A percentile compares a stretch with the other conserved stretches of the same genome.
phyloP scores from a whole-genome alignment of 345 rosid genomes.

The Ceriops zippeliana region DNA sequence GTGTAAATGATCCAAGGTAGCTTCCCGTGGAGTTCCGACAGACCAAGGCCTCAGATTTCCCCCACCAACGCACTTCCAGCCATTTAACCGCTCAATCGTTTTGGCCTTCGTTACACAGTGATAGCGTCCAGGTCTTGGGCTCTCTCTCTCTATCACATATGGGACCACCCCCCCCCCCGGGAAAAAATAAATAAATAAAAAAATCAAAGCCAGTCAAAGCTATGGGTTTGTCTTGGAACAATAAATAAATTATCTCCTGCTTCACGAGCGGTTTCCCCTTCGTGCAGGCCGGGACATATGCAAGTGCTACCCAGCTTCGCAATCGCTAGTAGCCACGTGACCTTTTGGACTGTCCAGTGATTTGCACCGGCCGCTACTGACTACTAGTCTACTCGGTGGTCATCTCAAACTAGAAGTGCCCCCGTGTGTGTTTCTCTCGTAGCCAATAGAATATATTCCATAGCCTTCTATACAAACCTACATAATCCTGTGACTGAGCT shows the following conservation, averaged over 20 bases:
- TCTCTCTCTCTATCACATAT: background rate
- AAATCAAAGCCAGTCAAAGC: slow-evolving; percentile 15
- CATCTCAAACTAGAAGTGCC: too few relatives aligned
- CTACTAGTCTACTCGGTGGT: too few relatives aligned
- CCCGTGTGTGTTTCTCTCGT: too few relatives aligned
- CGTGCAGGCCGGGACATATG: background rate
- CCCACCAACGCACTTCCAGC: slow-evolving; percentile 20
- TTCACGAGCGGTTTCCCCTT: background rate
- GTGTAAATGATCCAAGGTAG: background rate
- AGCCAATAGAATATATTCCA: too few relatives aligned
- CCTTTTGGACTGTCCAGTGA: too few relatives aligned
- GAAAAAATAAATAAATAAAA: too few relatives aligned
- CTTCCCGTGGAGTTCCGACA: slow-evolving; percentile 5
- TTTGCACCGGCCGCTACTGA: too few relatives aligned
- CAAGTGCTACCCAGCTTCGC: background rate
- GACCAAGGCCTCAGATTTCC: slow-evolving; percentile 12
- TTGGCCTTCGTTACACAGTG: background rate
- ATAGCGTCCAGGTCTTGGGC: background rate
- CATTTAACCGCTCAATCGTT: slow-evolving; percentile 18
- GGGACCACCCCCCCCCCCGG: background rate
- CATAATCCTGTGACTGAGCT: too few relatives aligned
- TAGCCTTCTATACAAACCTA: too few relatives aligned
- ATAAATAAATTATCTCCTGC: background rate
- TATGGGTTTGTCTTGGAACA: slow-evolving; percentile 13
- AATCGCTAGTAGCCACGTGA: slow-evolving; percentile 25